These are phyloP conservation scores for Aspergillus olivimuriae DNA, from an alignment of 495 filamentous ascomycete species.

Conservation along the genomic window DNA sequence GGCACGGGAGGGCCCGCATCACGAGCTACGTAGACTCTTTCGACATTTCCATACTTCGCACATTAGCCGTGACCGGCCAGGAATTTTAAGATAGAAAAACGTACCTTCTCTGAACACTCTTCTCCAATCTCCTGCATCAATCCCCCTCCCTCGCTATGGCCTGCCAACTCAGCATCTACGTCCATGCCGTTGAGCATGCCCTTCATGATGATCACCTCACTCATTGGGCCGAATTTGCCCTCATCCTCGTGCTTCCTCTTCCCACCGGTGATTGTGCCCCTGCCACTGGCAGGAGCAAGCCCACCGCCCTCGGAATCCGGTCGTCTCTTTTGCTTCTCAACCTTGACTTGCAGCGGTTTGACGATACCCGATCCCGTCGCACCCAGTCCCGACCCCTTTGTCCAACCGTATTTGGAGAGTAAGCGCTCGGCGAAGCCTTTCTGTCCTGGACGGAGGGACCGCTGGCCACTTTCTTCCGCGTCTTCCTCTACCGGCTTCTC, in stretches of 20 bases:
- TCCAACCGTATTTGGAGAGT: conserved; percentile 91
- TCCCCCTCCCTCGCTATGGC: conserved; percentile 48
- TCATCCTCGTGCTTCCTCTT: conserved; percentile 41
- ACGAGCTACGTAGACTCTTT: conserved; percentile 69
- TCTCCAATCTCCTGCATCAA: conserved; percentile 92
- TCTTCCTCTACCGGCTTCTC: conserved; percentile 44
- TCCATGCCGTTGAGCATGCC: conserved; percentile 82
- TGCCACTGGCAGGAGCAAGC: conserved; percentile 59
- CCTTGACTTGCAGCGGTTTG: conserved; percentile 71
- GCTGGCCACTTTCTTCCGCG: conserved; percentile 44
- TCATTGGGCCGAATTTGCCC: conserved; percentile 67
- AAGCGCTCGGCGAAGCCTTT: conserved; percentile 78
- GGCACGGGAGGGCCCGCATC: conserved; percentile 43
- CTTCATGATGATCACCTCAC: conserved; percentile 67
- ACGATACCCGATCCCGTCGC: conserved; percentile 74
- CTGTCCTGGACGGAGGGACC: conserved; percentile 69
- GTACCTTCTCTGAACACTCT: conserved; percentile 73
- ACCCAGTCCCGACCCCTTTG: conserved; percentile 78
- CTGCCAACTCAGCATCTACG: conserved; percentile 57
- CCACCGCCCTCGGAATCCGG: conserved; percentile 75
- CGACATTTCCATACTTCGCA: conserved; percentile 72
- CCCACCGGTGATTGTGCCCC: conserved; percentile 76
- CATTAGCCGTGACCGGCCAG: conserved; percentile 3
- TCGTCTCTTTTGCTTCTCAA: conserved; percentile 75
- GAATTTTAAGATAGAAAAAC: conserved; percentile 5